phyloP scores from a whole-genome alignment of 352 stramenopile species.

The Globisporangium apiculatum region DNA sequence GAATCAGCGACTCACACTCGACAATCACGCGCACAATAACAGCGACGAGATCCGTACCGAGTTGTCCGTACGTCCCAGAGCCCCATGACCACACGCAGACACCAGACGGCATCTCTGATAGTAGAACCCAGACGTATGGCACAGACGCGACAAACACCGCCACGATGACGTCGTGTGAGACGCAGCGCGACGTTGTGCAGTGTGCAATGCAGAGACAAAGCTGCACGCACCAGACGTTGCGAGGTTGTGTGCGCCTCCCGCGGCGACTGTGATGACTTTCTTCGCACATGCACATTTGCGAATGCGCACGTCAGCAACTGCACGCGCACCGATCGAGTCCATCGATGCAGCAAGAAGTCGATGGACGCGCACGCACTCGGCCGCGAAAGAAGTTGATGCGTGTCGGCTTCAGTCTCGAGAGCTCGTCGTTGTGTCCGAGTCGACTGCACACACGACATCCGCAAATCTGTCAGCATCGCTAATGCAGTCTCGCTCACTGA shows the following conservation, averaged over 20 bases:
- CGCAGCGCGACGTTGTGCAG: no score
- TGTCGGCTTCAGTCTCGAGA: slow-evolving; percentile 45
- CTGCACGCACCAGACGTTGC: slow-evolving; percentile 40
- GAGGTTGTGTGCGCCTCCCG: slow-evolving; percentile 59
- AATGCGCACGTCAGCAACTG: no score
- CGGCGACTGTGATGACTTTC: slow-evolving; percentile 61
- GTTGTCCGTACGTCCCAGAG: slow-evolving; percentile 46
- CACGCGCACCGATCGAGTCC: no score
- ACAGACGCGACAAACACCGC: no score
- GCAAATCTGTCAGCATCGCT: not conserved
- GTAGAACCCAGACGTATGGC: no score
- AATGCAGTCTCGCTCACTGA: not conserved
- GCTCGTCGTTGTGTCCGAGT: slow-evolving; percentile 58
- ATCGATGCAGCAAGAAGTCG: not conserved
- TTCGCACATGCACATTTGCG: slow-evolving; percentile 8
- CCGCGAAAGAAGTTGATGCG: slow-evolving; percentile 68
- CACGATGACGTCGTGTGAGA: no score
- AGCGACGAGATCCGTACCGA: slow-evolving; percentile 23
- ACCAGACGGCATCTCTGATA: slow-evolving; percentile 42
- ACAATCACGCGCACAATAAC: not conserved
- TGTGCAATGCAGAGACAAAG: no score
- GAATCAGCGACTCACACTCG: not conserved
- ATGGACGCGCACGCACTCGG: slow-evolving; percentile 18
- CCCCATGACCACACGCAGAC: slow-evolving; percentile 75
- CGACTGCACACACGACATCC: slow-evolving; percentile 21